Evolutionary conservation across 805 yeast species (phyloP).

Genomic region (Metschnikowia koreensis): DNA sequence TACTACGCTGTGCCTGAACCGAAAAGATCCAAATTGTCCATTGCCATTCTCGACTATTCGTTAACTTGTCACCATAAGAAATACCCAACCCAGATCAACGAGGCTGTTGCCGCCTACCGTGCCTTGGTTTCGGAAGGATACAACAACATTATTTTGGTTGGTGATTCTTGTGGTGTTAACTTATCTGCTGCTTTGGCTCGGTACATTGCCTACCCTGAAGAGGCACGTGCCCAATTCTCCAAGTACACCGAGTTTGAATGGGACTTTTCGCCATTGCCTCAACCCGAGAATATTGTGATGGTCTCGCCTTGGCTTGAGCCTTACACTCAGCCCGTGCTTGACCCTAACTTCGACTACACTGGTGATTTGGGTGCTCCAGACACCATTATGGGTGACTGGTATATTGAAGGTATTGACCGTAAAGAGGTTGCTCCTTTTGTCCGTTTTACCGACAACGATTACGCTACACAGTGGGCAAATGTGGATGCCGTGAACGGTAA

Average conservation of each 20-base stretch:
- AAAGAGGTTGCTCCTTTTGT: slow-evolving; percentile 19
- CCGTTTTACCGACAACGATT: slow-evolving; percentile 24
- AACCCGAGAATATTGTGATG: slow-evolving; percentile 29
- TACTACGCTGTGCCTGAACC: slow-evolving; percentile 21
- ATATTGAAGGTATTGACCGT: slow-evolving; percentile 22
- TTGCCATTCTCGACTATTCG: slow-evolving; percentile 25
- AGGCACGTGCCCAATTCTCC: slow-evolving; percentile 24
- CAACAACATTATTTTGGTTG: slow-evolving; percentile 14
- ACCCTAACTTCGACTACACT: slow-evolving; percentile 22
- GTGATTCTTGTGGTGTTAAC: slow-evolving; percentile 17
- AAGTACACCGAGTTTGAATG: slow-evolving; percentile 21
- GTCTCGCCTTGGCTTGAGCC: slow-evolving; percentile 41
- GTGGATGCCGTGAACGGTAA: slow-evolving; percentile 25
- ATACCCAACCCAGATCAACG: slow-evolving; percentile 28
- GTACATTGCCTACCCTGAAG: slow-evolving; percentile 32
- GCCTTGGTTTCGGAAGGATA: slow-evolving; percentile 14
- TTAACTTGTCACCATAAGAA: slow-evolving; percentile 20
- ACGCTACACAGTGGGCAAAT: slow-evolving; percentile 25
- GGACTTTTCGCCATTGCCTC: slow-evolving; percentile 21
- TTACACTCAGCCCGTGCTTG: slow-evolving; percentile 21
- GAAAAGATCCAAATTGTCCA: slow-evolving; percentile 16
- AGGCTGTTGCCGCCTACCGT: slow-evolving; percentile 19
- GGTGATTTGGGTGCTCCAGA: slow-evolving; percentile 36
- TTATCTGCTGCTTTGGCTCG: slow-evolving; percentile 16
- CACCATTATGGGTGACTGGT: slow-evolving; percentile 33